Evolutionary conservation across 352 stramenopile species (phyloP).

Genomic region (Phytophthora hibernalis): DNA sequence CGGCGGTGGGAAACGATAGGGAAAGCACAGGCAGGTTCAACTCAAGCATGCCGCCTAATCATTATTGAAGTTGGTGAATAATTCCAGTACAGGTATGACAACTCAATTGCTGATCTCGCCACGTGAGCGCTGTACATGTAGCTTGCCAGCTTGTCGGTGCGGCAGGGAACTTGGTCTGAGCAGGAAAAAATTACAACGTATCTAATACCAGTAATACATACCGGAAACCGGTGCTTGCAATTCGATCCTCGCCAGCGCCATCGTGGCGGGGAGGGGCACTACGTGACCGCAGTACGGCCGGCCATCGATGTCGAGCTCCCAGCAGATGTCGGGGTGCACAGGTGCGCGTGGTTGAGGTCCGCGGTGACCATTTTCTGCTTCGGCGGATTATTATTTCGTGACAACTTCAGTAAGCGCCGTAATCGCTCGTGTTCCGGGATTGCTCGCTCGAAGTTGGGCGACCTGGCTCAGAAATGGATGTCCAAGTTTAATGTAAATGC

Average conservation of each 20-base stretch:
- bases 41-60: conserved; percentile 10
- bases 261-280: too few species aligned
- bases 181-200: too few species aligned
- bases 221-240: too few species aligned
- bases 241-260: too few species aligned
- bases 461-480: neutral
- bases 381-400: conserved; percentile 17
- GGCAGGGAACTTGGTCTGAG: neutral
- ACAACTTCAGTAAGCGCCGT: neutral
- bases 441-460: neutral
- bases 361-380: conserved; percentile 6
- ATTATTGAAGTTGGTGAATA: conserved; percentile 33
- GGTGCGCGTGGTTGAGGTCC: conserved; percentile 28
- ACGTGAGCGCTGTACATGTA: neutral
- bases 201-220: too few species aligned
- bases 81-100: conserved; percentile 24
- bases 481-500: neutral
- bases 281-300: neutral
- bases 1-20: conserved; percentile 12
- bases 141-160: too few species aligned
- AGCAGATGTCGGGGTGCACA: conserved; percentile 10
- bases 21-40: conserved; percentile 12
- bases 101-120: neutral
- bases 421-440: neutral
- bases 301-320: neutral